These are phyloP conservation scores for Mortierella hygrophila DNA, from an alignment of 192 early-diverging fungal genomes.

Conservation along the genomic window DNA sequence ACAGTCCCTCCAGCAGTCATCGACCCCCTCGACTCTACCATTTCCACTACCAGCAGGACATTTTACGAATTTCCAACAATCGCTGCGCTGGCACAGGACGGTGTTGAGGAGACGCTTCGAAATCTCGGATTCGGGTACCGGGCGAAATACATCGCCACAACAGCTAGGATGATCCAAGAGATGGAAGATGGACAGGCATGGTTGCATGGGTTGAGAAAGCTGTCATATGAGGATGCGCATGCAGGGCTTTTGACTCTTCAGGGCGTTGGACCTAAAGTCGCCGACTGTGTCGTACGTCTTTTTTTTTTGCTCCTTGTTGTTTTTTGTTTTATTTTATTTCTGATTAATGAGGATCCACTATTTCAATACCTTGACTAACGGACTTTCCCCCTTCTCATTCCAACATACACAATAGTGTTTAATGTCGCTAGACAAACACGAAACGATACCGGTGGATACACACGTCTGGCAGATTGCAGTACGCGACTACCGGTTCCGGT, in stretches of 20 bases:
- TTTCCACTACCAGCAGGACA: constrained; percentile 10
- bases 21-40: neutral
- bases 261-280: constrained; percentile 96
- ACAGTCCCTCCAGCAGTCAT: constrained; percentile 4
- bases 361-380: neutral
- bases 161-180: constrained; percentile 67
- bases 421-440: constrained; percentile 89
- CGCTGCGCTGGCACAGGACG: constrained; percentile 60
- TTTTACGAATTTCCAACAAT: constrained; percentile 83
- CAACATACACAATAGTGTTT: constrained; percentile 63
- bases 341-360: neutral
- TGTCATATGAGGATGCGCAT: constrained; percentile 70
- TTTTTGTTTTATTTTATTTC: neutral
- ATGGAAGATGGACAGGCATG: constrained; percentile 65
- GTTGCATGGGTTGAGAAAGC: constrained; percentile 71
- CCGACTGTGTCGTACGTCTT: constrained; percentile 86
- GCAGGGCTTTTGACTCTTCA: constrained; percentile 74
- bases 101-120: constrained; percentile 75
- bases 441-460: constrained; percentile 90
- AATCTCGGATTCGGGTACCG: constrained; percentile 94
- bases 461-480: constrained; percentile 97
- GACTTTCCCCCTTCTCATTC: neutral
- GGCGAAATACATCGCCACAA: constrained; percentile 89
- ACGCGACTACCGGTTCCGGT: constrained; percentile 78
- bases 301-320: neutral